Base-by-base conservation (phyloP, 2,329 filamentous ascomycete species). In the Arachnopeziza araneosa region DNA sequence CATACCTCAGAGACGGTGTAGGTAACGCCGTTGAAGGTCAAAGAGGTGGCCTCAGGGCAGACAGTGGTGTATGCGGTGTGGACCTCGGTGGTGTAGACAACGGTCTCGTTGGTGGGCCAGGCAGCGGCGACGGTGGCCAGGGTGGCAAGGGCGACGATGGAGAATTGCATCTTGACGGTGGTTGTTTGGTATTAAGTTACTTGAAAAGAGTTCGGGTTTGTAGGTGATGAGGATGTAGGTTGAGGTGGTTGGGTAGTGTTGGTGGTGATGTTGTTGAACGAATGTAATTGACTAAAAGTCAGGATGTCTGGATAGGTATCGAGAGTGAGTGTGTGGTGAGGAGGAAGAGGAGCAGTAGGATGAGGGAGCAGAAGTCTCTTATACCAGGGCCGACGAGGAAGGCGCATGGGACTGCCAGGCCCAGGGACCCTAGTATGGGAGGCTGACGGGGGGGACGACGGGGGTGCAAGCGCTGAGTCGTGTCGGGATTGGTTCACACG, bases 1-100 rank as follows among this genome's bases (percentile, higher is more conserved):
- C 74, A 67, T 74, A 81, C 79, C 67, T 74, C 74, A 64, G 77
- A 78, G 64, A 82, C 77, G 63, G 76, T 79, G 74, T 80, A 80
- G 67, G 80, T 82, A 59, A 76, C 67, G 62, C 72, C 72, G 63
- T 75, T 75, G 71, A 77, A 74, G 54, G 76, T 75, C 63, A 83
- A 66, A 55, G 72, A 72, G 60, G 82, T 83, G 52, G 81, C 70
- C 61, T 68, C 70, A 8, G 82, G 79, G 78, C 82, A 84, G 75
- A 76, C 80, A 62, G 79, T 71, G 64, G 78, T 78, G 64, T 76
- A 78, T 51, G 79, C 75, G 62, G 73, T 81, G 63, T 80, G 76
- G 63, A 80, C 73, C 67, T 80, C 76, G 63, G 79, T 81, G 69
- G 74, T 72, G 74, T 79, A 80, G 78, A 59, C 59, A 70, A 80